Evolutionary conservation across 441 rosid genomes (phyloP).

Genomic region (Metrosideros polymorpha): DNA sequence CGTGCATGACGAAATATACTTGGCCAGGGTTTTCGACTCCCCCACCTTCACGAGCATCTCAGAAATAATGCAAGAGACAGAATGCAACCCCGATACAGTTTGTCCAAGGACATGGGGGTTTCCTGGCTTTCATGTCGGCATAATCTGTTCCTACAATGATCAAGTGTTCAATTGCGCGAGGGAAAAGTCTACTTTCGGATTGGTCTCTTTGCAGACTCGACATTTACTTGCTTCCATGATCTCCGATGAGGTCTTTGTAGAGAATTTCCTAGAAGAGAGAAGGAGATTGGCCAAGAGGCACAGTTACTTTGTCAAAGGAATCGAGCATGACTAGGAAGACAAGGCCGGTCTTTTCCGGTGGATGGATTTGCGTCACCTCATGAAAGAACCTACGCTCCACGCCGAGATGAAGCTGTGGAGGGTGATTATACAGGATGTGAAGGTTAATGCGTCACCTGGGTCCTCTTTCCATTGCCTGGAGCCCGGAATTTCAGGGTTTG

Average conservation of each 20-base stretch:
- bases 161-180: background rate
- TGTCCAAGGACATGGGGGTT: slow-evolving; percentile 5
- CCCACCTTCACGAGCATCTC: background rate
- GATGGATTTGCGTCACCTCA: background rate
- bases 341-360: slow-evolving; percentile 3
- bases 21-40: background rate
- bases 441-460: background rate
- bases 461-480: slow-evolving; percentile 5
- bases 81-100: background rate
- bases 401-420: slow-evolving; percentile 3
- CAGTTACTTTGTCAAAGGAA: background rate
- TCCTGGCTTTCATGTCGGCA: background rate
- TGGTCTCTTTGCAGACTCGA: background rate
- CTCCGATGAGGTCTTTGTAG: background rate
- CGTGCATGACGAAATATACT: background rate
- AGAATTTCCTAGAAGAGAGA: background rate
- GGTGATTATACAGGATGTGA: background rate
- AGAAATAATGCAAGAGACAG: background rate
- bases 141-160: background rate
- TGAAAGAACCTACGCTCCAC: background rate
- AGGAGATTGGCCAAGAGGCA: background rate
- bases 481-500: slow-evolving; percentile 5
- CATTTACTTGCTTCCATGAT: background rate
- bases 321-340: background rate
- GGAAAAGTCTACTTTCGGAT: slow-evolving; percentile 6